These are phyloP conservation scores for Pachyrhizus erosus DNA, from an alignment of 306 rosid genomes.

Conservation along the genomic window DNA sequence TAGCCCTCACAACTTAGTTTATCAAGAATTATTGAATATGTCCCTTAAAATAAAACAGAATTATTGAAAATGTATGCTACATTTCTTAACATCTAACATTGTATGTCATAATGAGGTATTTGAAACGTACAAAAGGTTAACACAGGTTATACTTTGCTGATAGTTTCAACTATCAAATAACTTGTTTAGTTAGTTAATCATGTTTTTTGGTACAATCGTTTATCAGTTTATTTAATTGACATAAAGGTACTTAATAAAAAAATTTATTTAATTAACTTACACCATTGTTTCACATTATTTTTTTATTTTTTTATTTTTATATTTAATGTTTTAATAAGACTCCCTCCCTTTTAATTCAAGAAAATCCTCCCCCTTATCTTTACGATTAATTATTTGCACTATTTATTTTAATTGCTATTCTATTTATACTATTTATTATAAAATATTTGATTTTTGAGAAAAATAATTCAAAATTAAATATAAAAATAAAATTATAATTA, in stretches of 20 bases:
- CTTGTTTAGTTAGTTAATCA: too few species aligned
- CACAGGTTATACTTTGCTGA: too few species aligned
- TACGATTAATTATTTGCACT: not conserved
- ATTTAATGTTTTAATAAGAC: not conserved
- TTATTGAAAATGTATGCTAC: not conserved
- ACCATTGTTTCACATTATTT: too few species aligned
- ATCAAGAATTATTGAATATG: not conserved
- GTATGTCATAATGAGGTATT: not conserved
- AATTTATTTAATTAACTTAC: too few species aligned
- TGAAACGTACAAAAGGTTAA: not conserved
- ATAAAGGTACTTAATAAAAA: too few species aligned
- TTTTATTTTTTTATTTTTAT: too few species aligned
- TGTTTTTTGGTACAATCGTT: too few species aligned
- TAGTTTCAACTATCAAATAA: too few species aligned
- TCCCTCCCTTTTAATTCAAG: not conserved
- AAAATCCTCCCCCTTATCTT: not conserved
- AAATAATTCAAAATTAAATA: not conserved
- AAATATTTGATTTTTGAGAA: not conserved
- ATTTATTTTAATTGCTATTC: not conserved
- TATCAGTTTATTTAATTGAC: too few species aligned
- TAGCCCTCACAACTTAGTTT: slow-evolving; percentile 9
- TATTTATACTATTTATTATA: not conserved
- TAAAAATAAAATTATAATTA: not conserved
- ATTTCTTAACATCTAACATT: not conserved
- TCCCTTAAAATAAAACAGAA: too few species aligned